Conservation (phyloP, 805 yeast species). For the Saccharomycopsis oosterbeekiorum region DNA sequence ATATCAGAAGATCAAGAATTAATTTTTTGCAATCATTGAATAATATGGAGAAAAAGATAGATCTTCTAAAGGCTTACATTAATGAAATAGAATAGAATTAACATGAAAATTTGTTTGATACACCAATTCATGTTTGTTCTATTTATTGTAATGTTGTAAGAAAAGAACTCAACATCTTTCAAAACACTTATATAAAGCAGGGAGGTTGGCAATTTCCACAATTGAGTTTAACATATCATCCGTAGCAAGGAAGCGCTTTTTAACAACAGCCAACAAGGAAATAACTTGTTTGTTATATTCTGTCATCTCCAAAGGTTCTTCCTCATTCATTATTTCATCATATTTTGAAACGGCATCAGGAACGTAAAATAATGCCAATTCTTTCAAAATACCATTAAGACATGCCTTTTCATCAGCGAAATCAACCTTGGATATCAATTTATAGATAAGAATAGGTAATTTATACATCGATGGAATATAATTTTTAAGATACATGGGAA, state of each 20-base stretch:
- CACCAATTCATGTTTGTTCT: not conserved
- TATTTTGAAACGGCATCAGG: constrained; percentile 37
- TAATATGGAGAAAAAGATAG: constrained; percentile 10
- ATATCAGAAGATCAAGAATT: constrained; percentile 6
- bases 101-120: not conserved
- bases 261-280: constrained; percentile 54
- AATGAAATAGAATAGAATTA: not conserved
- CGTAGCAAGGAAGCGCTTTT: constrained; percentile 57
- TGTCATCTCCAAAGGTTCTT: constrained; percentile 23
- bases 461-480: constrained; percentile 56
- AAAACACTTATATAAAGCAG: constrained; percentile 84
- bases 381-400: constrained; percentile 51
- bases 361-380: constrained; percentile 62
- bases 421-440: constrained; percentile 48
- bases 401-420: constrained; percentile 66
- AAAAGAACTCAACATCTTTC: constrained; percentile 55
- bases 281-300: constrained; percentile 38
- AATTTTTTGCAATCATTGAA: constrained; percentile 9
- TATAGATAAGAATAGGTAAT: constrained; percentile 55
- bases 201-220: constrained; percentile 81
- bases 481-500: constrained; percentile 64
- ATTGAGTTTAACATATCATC: constrained; percentile 40
- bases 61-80: constrained; percentile 1
- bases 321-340: constrained; percentile 22
- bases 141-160: not conserved